Conservation (phyloP, 2,329 filamentous ascomycete species). For the Xylaria multiplex region DNA sequence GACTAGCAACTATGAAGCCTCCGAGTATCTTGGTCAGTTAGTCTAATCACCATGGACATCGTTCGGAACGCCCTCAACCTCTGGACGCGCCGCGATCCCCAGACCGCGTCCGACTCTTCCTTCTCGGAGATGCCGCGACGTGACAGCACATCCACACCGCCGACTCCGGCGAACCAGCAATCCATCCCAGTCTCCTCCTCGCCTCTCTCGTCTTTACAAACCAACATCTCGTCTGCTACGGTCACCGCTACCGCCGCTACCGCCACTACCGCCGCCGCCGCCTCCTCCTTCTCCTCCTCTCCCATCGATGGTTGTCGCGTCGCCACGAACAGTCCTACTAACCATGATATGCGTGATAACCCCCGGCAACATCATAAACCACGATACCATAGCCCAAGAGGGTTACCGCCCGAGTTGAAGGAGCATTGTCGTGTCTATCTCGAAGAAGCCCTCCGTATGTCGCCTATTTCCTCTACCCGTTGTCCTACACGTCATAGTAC, state of each 20-base stretch:
- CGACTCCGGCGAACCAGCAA: not conserved
- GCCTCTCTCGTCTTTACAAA: constrained; percentile 30
- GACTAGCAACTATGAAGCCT: no score
- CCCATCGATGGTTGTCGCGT: constrained; percentile 3
- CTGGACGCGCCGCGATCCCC: constrained; percentile 32
- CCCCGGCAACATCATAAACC: constrained; percentile 8
- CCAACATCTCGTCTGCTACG: constrained; percentile 11
- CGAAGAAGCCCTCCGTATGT: constrained; percentile 76
- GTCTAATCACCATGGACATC: constrained; percentile 19
- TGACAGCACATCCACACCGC: constrained; percentile 12
- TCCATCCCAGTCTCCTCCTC: constrained; percentile 21
- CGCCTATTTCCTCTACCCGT: not conserved
- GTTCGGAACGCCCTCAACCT: constrained; percentile 29
- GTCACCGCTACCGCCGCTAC: constrained; percentile 12
- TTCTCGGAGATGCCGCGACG: constrained; percentile 28
- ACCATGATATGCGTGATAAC: not conserved
- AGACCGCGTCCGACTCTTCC: not conserved
- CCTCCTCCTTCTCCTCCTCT: constrained; percentile 12
- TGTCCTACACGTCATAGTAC: no score
- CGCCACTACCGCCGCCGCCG: constrained; percentile 9
- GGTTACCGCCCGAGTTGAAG: constrained; percentile 70
- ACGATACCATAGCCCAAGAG: constrained; percentile 63
- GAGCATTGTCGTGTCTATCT: constrained; percentile 76
- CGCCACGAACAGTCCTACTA: not conserved
- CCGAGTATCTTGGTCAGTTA: no score